phyloP scores from a whole-genome alignment of 1,284 basidiomycete species.

The Abortiporus biennis region DNA sequence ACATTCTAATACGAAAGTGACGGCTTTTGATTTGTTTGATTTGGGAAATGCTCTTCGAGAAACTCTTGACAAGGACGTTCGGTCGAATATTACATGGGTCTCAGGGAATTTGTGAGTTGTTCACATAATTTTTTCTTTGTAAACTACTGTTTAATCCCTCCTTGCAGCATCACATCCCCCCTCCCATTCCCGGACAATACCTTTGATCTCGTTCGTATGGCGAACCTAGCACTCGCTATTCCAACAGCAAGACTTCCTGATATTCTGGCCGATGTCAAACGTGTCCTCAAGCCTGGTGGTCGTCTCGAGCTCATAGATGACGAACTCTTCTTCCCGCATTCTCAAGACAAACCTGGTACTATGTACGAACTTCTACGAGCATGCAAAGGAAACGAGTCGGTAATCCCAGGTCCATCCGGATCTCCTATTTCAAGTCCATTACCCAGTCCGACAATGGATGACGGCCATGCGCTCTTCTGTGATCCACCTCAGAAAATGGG shows the following conservation, averaged over 20 bases:
- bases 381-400: neutral
- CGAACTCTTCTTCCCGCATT: conserved; percentile 55
- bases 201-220: conserved; percentile 69
- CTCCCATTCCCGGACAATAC: conserved; percentile 54
- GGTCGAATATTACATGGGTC: conserved; percentile 47
- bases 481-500: neutral
- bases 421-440: neutral
- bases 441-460: neutral
- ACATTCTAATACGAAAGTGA: conserved; percentile 38
- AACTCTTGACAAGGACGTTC: conserved; percentile 13
- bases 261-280: conserved; percentile 49
- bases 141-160: conserved; percentile 12
- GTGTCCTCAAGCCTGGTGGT: conserved; percentile 56
- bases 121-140: conserved; percentile 1
- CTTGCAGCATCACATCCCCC: conserved; percentile 42
- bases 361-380: neutral
- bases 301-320: conserved; percentile 70
- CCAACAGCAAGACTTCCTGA: conserved; percentile 52
- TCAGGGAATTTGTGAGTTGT: conserved; percentile 60
- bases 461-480: neutral
- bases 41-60: conserved; percentile 24
- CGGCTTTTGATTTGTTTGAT: conserved; percentile 61
- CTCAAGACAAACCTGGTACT: conserved; percentile 15
- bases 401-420: neutral
- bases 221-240: conserved; percentile 55